A percentile compares a stretch with the other conserved stretches of the same genome.
These are phyloP conservation scores for Clavulina sp. DNA, from an alignment of 768 basidiomycete species.

Conservation along the genomic window DNA sequence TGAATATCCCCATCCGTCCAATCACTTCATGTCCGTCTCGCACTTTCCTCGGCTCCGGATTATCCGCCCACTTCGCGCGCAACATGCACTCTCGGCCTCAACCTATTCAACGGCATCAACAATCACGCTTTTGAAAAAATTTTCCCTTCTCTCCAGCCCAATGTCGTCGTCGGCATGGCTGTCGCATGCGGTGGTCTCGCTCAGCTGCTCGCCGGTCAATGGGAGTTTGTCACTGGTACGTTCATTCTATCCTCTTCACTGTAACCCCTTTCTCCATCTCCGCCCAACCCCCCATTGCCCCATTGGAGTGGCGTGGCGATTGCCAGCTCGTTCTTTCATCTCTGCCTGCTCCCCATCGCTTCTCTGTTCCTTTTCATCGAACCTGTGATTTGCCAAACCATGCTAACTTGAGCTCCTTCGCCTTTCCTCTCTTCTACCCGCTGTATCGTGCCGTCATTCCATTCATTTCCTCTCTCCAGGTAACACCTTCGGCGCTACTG, in stretches of 20 bases:
- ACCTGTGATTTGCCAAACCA: too few relatives aligned
- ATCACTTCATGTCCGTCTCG: too few relatives aligned
- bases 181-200: slow-evolving; percentile 68
- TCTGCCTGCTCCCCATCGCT: too few relatives aligned
- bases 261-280: not conserved
- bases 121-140: too few relatives aligned
- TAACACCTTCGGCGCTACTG: slow-evolving; percentile 18
- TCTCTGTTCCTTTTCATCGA: too few relatives aligned
- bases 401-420: not conserved
- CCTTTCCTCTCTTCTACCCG: not conserved
- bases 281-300: not conserved
- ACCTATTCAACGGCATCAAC: too few relatives aligned
- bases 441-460: slow-evolving; percentile 31
- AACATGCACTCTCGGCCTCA: slow-evolving; percentile 1
- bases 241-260: not conserved
- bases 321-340: too few relatives aligned
- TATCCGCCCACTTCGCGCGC: too few relatives aligned
- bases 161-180: slow-evolving; percentile 75
- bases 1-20: too few relatives aligned
- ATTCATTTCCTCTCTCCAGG: slow-evolving; percentile 79
- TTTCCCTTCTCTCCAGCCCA: slow-evolving; percentile 23
- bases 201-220: slow-evolving; percentile 81
- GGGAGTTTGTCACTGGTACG: slow-evolving; percentile 34
- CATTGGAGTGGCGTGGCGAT: too few relatives aligned
- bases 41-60: too few relatives aligned